Base-by-base conservation (phyloP, 306 rosid genomes). In the Crotalaria pallida region DNA sequence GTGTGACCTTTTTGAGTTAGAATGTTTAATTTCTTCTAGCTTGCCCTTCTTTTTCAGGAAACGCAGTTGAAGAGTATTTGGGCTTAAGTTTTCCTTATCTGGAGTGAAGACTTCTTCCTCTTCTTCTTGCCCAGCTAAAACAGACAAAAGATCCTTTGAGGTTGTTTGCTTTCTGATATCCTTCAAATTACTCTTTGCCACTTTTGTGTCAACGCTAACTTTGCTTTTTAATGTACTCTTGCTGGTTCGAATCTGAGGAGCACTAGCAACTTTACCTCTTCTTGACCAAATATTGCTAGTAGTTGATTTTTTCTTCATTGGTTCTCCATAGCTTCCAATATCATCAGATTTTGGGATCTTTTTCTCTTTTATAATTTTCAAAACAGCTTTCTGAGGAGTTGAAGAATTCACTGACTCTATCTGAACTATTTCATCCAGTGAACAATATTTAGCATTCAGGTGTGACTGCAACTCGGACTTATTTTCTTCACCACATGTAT, bases 41-140 rank as follows among this genome's bases (percentile, higher is more conserved):
- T 40, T 71, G 67, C 78, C 85, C 64, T 81, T 83, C 75, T 81
- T 75, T 48, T 71, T 84, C 69, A 81, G 71, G 27, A 84, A 78
- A 63, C 24, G 77, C 78, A 74, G 67, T 23, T 43, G 66, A 72
- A 78, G 87, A 40, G 84, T 72, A 60, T 84, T 77, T 69, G 93
- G 91, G 62, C 89, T 79, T 49, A 82, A 77, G 72, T 90, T 90
- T 67, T 86, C 94, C 84, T 86, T 90, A 77, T 88, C 84, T 13
- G 88, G 94, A 31, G 91, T 80, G 51, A 59, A 85, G 10, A 80
- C 38, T 72, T 83, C 96, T 51, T 75, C 86, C 49, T 81, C 88
- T 38, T 87, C 58, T 58, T 70, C 58, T 58, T 70, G 87, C 64
- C 74, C 83, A 59, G 81, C 60, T 17, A 74, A 56, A 71, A 21